A percentile compares a stretch with the other conserved stretches of the same genome.
phyloP scores from a whole-genome alignment of 2,329 filamentous ascomycete genomes.

The Aspergillus brunneoviolaceus region DNA sequence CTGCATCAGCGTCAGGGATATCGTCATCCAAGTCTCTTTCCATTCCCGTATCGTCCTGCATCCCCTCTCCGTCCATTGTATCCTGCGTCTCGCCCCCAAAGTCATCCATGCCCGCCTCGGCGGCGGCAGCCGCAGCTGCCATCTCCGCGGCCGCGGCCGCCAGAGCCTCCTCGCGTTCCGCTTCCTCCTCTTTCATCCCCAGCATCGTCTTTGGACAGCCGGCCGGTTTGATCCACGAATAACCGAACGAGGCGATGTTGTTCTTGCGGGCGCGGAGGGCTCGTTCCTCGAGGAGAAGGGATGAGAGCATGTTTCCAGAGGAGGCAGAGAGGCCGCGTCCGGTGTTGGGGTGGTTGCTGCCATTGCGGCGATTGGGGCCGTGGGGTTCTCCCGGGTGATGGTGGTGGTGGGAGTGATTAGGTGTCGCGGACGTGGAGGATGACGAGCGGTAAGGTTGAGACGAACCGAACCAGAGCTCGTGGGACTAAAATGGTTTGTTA shows the following conservation, averaged over 20 bases:
- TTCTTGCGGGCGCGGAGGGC: slow-evolving; percentile 72
- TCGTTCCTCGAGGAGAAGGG: slow-evolving; percentile 74
- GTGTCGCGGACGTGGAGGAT: slow-evolving; percentile 30
- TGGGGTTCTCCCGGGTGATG: slow-evolving; percentile 13
- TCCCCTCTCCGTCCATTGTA: slow-evolving; percentile 36
- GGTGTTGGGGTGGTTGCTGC: slow-evolving; percentile 11
- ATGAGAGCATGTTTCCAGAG: slow-evolving; percentile 64
- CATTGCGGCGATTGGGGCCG: slow-evolving; percentile 13
- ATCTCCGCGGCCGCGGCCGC: slow-evolving; percentile 73
- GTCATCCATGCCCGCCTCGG: slow-evolving; percentile 45
- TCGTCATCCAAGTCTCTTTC: slow-evolving; percentile 60
- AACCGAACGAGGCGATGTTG: slow-evolving; percentile 84
- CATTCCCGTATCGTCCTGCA: slow-evolving; percentile 39
- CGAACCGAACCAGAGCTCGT: slow-evolving; percentile 72
- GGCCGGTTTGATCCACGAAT: slow-evolving; percentile 84
- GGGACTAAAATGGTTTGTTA: slow-evolving; percentile 54
- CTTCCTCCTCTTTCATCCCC: slow-evolving; percentile 83
- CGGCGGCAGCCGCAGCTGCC: slow-evolving; percentile 64
- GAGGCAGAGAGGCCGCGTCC: slow-evolving; percentile 49
- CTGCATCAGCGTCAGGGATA: slow-evolving; percentile 54
- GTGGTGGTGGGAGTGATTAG: slow-evolving; percentile 28
- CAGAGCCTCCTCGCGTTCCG: slow-evolving; percentile 83
- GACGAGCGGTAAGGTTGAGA: slow-evolving; percentile 51
- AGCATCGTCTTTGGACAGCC: slow-evolving; percentile 87
- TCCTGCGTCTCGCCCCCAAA: slow-evolving; percentile 31